Conservation (phyloP, 2,329 filamentous ascomycete genomes). For the Triangularia verruculosa region DNA sequence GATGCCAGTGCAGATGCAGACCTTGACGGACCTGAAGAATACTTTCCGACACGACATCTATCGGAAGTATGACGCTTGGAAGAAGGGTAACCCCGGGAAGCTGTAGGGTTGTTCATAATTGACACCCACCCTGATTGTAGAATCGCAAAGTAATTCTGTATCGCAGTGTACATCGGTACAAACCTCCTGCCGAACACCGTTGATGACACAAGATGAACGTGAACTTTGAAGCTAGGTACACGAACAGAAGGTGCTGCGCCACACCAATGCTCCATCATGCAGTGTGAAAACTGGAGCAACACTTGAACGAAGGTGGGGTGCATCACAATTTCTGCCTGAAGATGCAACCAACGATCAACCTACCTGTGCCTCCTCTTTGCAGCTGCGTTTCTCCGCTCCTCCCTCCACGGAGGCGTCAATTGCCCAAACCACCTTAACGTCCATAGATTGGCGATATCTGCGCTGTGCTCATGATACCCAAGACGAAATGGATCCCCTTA, state of each 20-base stretch:
- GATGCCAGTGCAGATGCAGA: slow-evolving; percentile 34
- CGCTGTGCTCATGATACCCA: not conserved
- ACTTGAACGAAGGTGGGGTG: not conserved
- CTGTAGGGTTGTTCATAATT: no score
- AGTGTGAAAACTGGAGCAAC: not conserved
- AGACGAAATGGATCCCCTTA: not conserved
- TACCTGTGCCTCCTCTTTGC: not conserved
- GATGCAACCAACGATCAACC: not conserved
- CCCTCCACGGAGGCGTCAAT: not conserved
- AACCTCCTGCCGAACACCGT: no score
- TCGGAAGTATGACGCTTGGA: slow-evolving; percentile 36
- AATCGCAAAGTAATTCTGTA: no score
- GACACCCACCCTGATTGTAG: no score
- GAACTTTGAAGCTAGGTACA: not conserved
- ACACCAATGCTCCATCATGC: not conserved
- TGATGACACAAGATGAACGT: no score
- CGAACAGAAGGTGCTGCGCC: not conserved
- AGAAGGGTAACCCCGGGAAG: slow-evolving; percentile 18
- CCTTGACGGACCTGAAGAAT: slow-evolving; percentile 38
- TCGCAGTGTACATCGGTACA: no score
- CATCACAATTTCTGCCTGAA: not conserved
- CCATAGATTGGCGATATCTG: not conserved
- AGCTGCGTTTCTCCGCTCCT: not conserved
- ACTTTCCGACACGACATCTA: slow-evolving; percentile 43
- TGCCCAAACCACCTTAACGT: no score